phyloP scores from a whole-genome alignment of 768 basidiomycete genomes.

The Bullera alba region DNA sequence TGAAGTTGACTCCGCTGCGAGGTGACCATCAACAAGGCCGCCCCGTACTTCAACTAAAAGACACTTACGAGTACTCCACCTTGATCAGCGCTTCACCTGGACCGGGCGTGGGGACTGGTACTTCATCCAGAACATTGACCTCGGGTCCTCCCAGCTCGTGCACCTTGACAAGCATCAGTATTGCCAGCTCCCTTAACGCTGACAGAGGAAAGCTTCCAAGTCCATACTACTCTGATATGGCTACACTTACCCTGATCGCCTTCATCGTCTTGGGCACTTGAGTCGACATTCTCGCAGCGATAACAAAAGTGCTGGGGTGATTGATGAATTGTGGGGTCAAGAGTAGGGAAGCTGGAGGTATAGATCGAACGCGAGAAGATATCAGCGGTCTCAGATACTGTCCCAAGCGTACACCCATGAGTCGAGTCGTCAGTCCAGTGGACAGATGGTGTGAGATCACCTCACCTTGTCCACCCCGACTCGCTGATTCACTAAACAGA shows the following conservation, averaged over 20 bases:
- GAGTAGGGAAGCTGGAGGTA: no score
- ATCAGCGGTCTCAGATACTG: no score
- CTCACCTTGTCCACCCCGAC: no score
- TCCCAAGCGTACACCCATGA: no score
- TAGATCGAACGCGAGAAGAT: no score
- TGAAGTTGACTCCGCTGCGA: constrained; percentile 63
- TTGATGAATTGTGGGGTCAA: no score
- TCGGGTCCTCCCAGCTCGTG: constrained; percentile 67
- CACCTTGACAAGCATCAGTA: constrained; percentile 48
- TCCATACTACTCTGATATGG: not conserved
- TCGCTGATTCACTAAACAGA: no score
- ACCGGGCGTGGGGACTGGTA: constrained; percentile 62
- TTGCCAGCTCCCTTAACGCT: not conserved
- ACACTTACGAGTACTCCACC: constrained; percentile 31
- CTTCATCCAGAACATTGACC: constrained; percentile 49
- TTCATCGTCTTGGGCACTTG: constrained; percentile 53
- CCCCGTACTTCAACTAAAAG: constrained; percentile 31
- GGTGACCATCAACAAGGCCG: constrained; percentile 9
- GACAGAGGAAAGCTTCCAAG: not conserved
- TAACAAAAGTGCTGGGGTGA: no score
- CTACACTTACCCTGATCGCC: constrained; percentile 54
- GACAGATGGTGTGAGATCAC: no score
- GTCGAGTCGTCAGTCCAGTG: no score
- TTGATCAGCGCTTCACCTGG: constrained; percentile 52
- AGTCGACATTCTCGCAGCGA: not conserved